phyloP scores from a whole-genome alignment of 2,329 filamentous ascomycete genomes.

The Xylariaceae sp. region DNA sequence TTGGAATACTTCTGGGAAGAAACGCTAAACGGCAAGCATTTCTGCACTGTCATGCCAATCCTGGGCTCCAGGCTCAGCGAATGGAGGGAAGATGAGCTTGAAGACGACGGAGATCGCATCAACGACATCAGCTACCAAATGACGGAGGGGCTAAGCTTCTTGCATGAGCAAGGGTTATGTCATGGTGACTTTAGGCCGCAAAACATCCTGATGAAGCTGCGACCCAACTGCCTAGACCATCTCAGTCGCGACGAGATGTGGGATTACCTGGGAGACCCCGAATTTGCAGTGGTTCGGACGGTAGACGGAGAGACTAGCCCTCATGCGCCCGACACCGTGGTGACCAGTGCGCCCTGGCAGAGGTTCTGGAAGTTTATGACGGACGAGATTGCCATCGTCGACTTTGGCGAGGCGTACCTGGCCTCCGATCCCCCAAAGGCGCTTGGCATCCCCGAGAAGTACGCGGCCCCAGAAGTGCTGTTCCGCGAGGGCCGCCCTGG shows the following conservation, averaged over 20 bases:
- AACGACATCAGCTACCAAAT: background rate
- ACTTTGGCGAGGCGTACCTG: conserved; percentile 12
- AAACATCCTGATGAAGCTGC: conserved; percentile 1
- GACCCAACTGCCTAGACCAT: background rate
- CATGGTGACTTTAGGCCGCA: background rate
- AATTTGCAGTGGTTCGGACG: background rate
- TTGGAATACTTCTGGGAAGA: background rate
- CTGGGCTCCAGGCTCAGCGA: background rate
- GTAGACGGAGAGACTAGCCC: no score
- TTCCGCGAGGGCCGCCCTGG: background rate
- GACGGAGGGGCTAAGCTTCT: background rate
- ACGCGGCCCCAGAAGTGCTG: conserved; percentile 10
- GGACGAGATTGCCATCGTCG: conserved; percentile 11
- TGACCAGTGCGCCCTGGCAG: conserved; percentile 1
- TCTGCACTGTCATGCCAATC: background rate
- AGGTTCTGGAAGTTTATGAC: background rate
- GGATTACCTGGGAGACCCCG: background rate
- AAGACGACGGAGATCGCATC: background rate
- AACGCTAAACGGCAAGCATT: background rate
- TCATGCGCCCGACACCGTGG: background rate
- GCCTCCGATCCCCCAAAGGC: background rate
- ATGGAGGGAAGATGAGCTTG: background rate
- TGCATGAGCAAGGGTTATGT: background rate
- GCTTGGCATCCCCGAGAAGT: conserved; percentile 5
- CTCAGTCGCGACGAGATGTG: background rate